Conservation (phyloP, 352 stramenopile species). For the Elongisporangium undulatum region DNA sequence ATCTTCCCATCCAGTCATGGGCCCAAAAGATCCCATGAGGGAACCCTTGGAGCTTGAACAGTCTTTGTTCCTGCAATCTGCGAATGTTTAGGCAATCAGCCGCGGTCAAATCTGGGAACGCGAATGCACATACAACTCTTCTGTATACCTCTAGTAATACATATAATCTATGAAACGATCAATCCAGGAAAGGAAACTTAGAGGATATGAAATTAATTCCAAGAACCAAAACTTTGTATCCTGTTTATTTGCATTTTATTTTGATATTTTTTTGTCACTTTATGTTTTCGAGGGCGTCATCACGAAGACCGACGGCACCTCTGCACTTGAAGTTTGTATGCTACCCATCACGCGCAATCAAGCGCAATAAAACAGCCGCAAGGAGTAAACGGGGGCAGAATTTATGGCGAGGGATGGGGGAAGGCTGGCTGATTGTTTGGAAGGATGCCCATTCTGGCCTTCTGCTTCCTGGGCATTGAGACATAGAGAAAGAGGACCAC, state of each 20-base stretch:
- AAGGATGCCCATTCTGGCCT: conserved; percentile 8
- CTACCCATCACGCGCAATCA: neutral
- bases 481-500: neutral
- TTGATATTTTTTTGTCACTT: neutral
- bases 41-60: neutral
- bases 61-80: neutral
- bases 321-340: neutral
- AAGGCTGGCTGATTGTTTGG: neutral
- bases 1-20: neutral
- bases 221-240: neutral
- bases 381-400: neutral
- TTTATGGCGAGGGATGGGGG: neutral
- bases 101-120: neutral
- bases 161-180: neutral
- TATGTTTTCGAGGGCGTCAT: neutral
- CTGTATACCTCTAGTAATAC: neutral
- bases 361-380: neutral
- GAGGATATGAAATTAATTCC: too few relatives aligned
- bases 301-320: neutral
- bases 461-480: conserved; percentile 3
- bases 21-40: neutral
- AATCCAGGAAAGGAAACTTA: neutral
- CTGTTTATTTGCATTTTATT: neutral
- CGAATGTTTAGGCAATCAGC: neutral
- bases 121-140: neutral